Base-by-base conservation (phyloP, 495 filamentous ascomycete species). In the Sabuloglossum arenarium region DNA sequence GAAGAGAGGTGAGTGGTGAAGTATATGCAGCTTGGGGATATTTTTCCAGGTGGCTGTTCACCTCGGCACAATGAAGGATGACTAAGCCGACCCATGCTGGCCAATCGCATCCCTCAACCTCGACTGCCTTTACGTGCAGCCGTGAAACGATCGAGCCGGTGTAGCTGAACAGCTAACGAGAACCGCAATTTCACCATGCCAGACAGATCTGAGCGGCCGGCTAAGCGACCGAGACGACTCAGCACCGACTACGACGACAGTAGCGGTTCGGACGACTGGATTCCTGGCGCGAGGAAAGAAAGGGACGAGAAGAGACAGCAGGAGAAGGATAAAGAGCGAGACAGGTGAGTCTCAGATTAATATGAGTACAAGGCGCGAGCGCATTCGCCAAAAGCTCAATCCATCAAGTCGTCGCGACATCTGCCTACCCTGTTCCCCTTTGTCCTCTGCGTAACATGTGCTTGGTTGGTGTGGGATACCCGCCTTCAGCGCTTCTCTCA, bases 181-280 rank as follows among this genome's bases (percentile, higher is more conserved):
- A 51, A 21, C 28, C 28, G 47, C 28, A n/a, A 51, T 1, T 29
- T 14, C 28, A 27, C 47, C 9, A 51, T 51, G 47, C 47, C 47
- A 51, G 47, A 51, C 47, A 16, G 29, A 53, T 39, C 58, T 32
- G 67, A 66, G 29, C 57, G 71, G 56, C 65, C 70, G 49, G 67
- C 60, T 53, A 72, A 74, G 67, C 69, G 70, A 58, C 59, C 63
- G 51, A 62, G 69, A 51, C 64, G 68, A 46, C 65, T 71, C 42
- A 73, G 70, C 64, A 69, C 67, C 31, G 71, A 73, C 37, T 66
- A 69, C 55, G 70, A 72, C 53, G 66, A 67, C 43, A 61, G 55
- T 49, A 64, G 67, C 32, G 65, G 64, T 29, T 59, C 61, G 14
- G 61, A 65, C 58, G 65, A 71, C 58, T 69, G 65, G 69, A 59